Evolutionary conservation across 495 filamentous ascomycete species (phyloP).

Genomic region (Rusavskia elegans): DNA sequence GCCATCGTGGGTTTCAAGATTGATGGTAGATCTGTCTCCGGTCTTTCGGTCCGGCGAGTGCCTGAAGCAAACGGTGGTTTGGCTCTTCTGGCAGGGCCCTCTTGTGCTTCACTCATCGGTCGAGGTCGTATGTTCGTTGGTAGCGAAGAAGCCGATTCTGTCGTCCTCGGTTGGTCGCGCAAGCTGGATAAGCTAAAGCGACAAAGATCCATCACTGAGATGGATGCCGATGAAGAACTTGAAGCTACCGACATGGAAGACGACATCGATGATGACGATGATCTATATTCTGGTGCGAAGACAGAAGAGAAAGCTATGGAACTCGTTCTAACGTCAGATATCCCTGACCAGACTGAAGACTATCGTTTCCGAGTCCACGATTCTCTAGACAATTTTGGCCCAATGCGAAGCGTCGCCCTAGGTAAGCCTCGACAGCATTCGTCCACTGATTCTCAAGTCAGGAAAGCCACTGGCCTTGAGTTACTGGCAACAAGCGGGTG

Average conservation of each 20-base stretch:
- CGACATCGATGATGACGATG: slow-evolving; percentile 50
- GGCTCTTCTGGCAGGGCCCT: slow-evolving; percentile 45
- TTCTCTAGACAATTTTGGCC: slow-evolving; percentile 55
- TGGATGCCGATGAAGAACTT: slow-evolving; percentile 30
- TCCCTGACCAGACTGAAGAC: slow-evolving; percentile 20
- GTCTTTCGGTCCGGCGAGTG: slow-evolving; percentile 52
- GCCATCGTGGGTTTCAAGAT: slow-evolving; percentile 67
- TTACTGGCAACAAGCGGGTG: slow-evolving; percentile 57
- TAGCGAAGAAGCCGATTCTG: slow-evolving; percentile 67
- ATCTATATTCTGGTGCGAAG: slow-evolving; percentile 40
- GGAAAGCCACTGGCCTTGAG: slow-evolving; percentile 37
- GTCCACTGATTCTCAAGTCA: neutral
- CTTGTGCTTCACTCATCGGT: slow-evolving; percentile 50
- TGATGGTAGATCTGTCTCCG: slow-evolving; percentile 86
- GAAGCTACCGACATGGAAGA: slow-evolving; percentile 29
- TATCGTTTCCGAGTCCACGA: slow-evolving; percentile 68
- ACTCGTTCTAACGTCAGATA: neutral
- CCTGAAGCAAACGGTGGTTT: slow-evolving; percentile 39
- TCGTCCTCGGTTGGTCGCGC: slow-evolving; percentile 63
- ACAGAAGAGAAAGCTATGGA: slow-evolving; percentile 6
- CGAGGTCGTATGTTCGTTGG: slow-evolving; percentile 69
- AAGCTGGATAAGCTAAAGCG: slow-evolving; percentile 31
- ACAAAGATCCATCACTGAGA: slow-evolving; percentile 26
- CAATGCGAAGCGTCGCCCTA: slow-evolving; percentile 55
- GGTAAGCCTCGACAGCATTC: slow-evolving; percentile 25